Evolutionary conservation across 1,284 basidiomycete genomes (phyloP).

Genomic region (Boletus sp.): DNA sequence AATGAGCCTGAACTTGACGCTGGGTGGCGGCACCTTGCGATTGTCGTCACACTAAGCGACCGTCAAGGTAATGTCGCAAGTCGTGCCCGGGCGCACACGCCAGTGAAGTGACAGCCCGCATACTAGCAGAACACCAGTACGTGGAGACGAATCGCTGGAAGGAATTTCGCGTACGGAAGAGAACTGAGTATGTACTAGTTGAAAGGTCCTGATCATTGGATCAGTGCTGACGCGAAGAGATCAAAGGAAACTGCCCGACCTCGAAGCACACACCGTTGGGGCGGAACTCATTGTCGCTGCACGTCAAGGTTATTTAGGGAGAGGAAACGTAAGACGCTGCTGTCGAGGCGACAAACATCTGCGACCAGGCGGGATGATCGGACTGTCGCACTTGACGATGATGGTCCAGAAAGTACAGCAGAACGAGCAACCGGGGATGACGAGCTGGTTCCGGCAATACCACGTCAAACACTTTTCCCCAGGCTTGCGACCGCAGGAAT

Average conservation of each 20-base stretch:
- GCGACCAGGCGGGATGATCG: background rate
- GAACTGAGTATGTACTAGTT: background rate
- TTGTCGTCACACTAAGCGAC: slow-evolving; percentile 9
- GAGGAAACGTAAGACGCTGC: background rate
- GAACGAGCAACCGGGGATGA: slow-evolving; percentile 1
- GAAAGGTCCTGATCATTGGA: background rate
- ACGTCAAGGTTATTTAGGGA: background rate
- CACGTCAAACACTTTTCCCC: background rate
- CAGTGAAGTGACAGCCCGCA: slow-evolving; percentile 14
- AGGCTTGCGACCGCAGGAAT: slow-evolving; percentile 1
- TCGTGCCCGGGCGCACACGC: too few species aligned
- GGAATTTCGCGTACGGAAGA: too few species aligned
- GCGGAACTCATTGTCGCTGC: slow-evolving; percentile 3
- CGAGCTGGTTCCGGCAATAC: slow-evolving; percentile 5
- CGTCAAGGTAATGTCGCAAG: slow-evolving; percentile 1
- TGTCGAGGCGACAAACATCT: background rate
- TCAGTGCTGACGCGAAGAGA: background rate
- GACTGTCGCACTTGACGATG: slow-evolving; percentile 8
- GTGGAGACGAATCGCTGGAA: too few species aligned
- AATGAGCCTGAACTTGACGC: slow-evolving; percentile 7
- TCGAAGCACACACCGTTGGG: slow-evolving; percentile 4
- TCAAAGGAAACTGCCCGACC: background rate
- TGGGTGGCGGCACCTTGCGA: slow-evolving; percentile 3
- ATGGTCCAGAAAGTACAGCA: slow-evolving; percentile 5
- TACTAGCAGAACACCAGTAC: background rate